Evolutionary conservation across 2,329 filamentous ascomycete species (phyloP).

Genomic region (Penicillium olsonii): DNA sequence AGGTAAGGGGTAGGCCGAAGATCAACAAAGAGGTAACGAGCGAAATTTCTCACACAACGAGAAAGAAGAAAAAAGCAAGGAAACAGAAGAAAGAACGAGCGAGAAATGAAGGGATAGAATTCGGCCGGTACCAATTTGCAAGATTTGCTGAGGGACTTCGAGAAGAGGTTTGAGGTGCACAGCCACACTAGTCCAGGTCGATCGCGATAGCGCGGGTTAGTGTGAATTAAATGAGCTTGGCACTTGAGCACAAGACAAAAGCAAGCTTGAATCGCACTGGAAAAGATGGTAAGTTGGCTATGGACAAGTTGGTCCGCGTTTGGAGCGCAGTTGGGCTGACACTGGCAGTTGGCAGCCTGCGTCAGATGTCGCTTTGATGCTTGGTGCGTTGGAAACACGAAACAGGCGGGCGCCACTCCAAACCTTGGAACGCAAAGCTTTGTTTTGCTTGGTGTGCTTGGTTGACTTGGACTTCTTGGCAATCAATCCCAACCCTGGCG

Average conservation of each 20-base stretch:
- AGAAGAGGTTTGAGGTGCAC: slow-evolving; percentile 1
- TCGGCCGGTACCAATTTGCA: slow-evolving; percentile 1
- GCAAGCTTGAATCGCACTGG: background rate
- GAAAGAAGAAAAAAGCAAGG: background rate
- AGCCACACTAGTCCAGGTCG: slow-evolving; percentile 6
- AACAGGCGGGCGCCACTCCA: background rate
- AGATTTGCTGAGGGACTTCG: background rate
- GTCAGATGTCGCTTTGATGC: background rate
- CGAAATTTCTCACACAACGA: background rate
- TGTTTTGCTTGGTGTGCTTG: background rate
- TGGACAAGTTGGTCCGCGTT: too few species aligned
- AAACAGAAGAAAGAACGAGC: background rate
- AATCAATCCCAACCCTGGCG: background rate
- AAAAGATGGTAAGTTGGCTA: background rate
- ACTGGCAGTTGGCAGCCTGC: background rate
- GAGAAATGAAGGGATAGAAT: slow-evolving; percentile 8
- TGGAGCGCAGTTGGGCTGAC: background rate
- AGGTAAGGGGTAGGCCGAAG: slow-evolving; percentile 5
- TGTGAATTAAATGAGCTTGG: slow-evolving; percentile 4
- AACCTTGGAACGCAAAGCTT: background rate
- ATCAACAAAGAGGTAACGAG: slow-evolving; percentile 9
- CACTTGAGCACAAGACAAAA: background rate
- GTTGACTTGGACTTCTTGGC: background rate
- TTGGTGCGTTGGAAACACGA: background rate
- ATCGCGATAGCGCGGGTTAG: slow-evolving; percentile 3